Evolutionary conservation across 768 basidiomycete species (phyloP).

Genomic region (Mycena filopes): DNA sequence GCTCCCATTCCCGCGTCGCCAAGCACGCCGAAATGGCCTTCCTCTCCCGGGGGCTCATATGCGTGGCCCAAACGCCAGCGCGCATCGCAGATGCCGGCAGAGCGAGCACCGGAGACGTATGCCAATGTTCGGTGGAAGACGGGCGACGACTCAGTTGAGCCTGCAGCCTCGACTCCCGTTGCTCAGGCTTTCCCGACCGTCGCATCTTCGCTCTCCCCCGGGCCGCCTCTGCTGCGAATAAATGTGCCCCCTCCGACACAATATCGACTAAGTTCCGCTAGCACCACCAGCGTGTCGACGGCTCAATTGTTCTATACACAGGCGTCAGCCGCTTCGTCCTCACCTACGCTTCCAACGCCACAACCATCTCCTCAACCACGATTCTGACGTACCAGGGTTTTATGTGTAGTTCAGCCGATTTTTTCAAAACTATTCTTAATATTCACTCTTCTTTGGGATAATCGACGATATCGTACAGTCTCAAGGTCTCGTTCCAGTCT

Average conservation of each 20-base stretch:
- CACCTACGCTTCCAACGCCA: conserved; percentile 8
- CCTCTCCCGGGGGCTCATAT: conserved; percentile 25
- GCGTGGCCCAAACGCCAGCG: conserved; percentile 30
- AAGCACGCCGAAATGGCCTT: conserved; percentile 28
- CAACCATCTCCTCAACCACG: neutral
- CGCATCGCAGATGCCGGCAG: conserved; percentile 29
- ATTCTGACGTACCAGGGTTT: neutral
- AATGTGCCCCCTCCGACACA: conserved; percentile 12
- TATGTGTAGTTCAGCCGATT: conserved; percentile 12
- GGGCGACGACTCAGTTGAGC: conserved; percentile 17
- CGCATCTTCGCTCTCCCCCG: neutral
- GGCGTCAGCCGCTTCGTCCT: conserved; percentile 6
- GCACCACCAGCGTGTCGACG: conserved; percentile 6
- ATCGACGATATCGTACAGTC: conserved; percentile 85
- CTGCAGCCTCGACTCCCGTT: conserved; percentile 18
- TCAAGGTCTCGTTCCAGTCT: conserved; percentile 90
- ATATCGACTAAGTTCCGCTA: conserved; percentile 9
- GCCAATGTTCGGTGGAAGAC: conserved; percentile 33
- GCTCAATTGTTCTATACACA: conserved; percentile 15
- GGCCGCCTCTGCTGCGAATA: conserved; percentile 13
- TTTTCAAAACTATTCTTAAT: neutral
- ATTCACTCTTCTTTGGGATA: conserved; percentile 68
- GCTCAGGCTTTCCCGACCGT: conserved; percentile 23
- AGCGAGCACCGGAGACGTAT: conserved; percentile 36
- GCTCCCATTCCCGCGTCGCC: conserved; percentile 36